Conservation (phyloP, 108 stramenopile genomes). For the Pseudonitzschia multistriata region DNA sequence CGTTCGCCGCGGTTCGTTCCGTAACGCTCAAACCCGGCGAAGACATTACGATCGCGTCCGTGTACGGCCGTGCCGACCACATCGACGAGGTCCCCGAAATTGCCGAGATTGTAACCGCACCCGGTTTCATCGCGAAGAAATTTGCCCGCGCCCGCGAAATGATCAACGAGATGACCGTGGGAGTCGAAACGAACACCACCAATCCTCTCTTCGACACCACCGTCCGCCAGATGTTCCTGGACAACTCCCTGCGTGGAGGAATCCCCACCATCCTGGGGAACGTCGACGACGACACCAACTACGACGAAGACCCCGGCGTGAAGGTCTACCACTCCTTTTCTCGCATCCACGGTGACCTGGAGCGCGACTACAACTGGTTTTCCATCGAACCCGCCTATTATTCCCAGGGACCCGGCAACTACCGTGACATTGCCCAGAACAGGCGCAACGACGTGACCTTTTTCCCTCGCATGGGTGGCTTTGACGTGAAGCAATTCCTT, state of each 20-base stretch:
- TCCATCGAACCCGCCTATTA: slow-evolving; percentile 87
- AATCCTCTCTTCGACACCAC: slow-evolving; percentile 88
- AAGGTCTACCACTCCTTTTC: slow-evolving; percentile 93
- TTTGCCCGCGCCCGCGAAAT: slow-evolving; percentile 70
- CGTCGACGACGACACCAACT: slow-evolving; percentile 62
- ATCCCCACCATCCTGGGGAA: slow-evolving; percentile 88
- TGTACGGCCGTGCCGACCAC: slow-evolving; percentile 83
- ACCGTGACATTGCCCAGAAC: slow-evolving; percentile 96
- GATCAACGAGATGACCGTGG: slow-evolving; percentile 77
- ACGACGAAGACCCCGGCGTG: slow-evolving; percentile 75
- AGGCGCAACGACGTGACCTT: slow-evolving; percentile 92
- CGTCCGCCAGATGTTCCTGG: slow-evolving; percentile 91
- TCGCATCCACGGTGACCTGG: slow-evolving; percentile 96
- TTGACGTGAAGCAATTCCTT: slow-evolving; percentile 87
- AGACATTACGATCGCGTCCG: slow-evolving; percentile 71
- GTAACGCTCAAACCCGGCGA: slow-evolving; percentile 73
- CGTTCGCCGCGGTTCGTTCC: slow-evolving; percentile 81
- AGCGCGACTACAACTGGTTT: slow-evolving; percentile 97
- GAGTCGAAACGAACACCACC: slow-evolving; percentile 86
- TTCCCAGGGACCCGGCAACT: slow-evolving; percentile 95
- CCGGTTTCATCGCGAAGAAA: slow-evolving; percentile 71
- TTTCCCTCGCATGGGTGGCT: slow-evolving; percentile 81
- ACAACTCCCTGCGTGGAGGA: slow-evolving; percentile 95
- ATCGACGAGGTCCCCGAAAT: slow-evolving; percentile 69
- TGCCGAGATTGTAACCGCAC: slow-evolving; percentile 56